Percentiles rank a stretch among this genome's conserved stretches.
These are phyloP conservation scores for Ambrosia trifida DNA, from an alignment of 129 eudicot species.

Conservation along the genomic window DNA sequence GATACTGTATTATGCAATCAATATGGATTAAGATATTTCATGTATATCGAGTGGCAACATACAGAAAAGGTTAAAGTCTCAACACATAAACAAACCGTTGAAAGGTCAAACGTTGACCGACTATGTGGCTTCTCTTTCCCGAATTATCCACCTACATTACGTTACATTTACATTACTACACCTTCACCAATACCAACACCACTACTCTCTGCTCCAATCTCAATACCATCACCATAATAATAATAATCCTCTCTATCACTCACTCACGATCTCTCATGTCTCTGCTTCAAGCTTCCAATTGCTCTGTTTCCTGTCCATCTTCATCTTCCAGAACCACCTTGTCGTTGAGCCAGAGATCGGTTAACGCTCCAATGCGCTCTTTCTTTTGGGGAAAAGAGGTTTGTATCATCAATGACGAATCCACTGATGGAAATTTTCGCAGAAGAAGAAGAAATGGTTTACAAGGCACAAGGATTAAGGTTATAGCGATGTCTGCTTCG, in stretches of 20 bases:
- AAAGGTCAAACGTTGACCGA: conserved; percentile 39
- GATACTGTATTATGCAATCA: no score
- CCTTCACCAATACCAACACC: conserved; percentile 9
- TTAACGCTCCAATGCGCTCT: conserved; percentile 18
- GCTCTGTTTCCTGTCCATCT: conserved; percentile 29
- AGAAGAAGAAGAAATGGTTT: conserved; percentile 15
- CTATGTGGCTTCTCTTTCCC: conserved; percentile 50
- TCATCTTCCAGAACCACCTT: conserved; percentile 23
- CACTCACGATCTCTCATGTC: conserved; percentile 26
- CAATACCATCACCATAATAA: not conserved
- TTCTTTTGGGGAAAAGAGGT: conserved; percentile 46
- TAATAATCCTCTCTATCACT: not conserved
- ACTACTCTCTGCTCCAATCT: conserved; percentile 27
- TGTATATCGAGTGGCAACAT: conserved; percentile 17
- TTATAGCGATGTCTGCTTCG: conserved; percentile 59
- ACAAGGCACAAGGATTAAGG: conserved; percentile 39
- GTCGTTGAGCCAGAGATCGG: conserved; percentile 21
- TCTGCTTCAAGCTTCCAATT: conserved; percentile 41
- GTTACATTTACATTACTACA: no score
- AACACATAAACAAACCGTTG: no score
- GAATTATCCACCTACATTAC: conserved; percentile 29
- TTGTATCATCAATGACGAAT: conserved; percentile 38
- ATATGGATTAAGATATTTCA: no score
- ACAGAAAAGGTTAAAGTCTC: conserved; percentile 24
- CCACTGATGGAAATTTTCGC: conserved; percentile 1